Evolutionary conservation across 106 monocot genomes (phyloP).

Genomic region (Platanthera guangdongensis): DNA sequence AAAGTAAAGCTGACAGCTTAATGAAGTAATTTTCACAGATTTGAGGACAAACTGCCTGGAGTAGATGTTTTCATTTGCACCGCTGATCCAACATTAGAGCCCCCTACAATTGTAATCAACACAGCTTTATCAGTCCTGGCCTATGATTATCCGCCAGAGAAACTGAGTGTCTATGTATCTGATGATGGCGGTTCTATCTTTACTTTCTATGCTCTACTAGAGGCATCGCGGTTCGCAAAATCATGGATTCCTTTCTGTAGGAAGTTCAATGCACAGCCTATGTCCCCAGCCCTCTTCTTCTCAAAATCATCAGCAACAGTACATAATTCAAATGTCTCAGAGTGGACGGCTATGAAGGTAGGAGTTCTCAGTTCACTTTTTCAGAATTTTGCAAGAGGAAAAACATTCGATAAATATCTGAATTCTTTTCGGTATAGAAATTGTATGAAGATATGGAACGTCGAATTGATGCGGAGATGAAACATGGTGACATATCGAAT

Average conservation of each 20-base stretch:
- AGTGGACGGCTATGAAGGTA: constrained; percentile 45
- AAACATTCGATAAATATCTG: not conserved
- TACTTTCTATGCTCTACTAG: constrained; percentile 72
- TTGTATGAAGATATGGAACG: constrained; percentile 48
- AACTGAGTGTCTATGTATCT: constrained; percentile 59
- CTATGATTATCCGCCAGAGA: constrained; percentile 62
- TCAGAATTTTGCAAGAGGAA: not conserved
- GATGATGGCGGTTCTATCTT: constrained; percentile 71
- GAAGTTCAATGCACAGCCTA: constrained; percentile 52
- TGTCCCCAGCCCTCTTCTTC: constrained; percentile 61
- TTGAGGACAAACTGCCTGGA: constrained; percentile 33
- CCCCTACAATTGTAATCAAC: constrained; percentile 57
- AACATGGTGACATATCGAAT: constrained; percentile 18
- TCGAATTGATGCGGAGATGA: constrained; percentile 15
- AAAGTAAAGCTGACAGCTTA: not conserved
- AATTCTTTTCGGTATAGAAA: constrained; percentile 13
- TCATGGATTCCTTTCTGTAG: constrained; percentile 73
- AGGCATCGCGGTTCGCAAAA: constrained; percentile 62
- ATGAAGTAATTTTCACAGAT: constrained; percentile 13
- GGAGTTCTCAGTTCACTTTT: not conserved
- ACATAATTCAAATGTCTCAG: constrained; percentile 1
- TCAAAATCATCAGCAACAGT: not conserved
- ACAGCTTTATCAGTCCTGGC: constrained; percentile 75
- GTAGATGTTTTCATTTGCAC: constrained; percentile 78
- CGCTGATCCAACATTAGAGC: constrained; percentile 63